Conservation (phyloP, 140 eudicot genomes). For the Senecio squalidus region DNA sequence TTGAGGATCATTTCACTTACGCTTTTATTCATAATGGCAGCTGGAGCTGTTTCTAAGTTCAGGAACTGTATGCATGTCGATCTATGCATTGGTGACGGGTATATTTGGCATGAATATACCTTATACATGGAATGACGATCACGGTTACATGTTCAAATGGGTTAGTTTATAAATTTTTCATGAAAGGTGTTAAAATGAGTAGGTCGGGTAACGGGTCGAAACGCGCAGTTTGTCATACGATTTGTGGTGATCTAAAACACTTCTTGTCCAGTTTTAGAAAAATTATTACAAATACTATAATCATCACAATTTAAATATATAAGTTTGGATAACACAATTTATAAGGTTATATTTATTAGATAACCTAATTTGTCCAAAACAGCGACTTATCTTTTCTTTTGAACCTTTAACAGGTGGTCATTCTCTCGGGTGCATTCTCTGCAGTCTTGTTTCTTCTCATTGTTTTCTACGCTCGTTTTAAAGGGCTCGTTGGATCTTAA, state of each 20-base stretch:
- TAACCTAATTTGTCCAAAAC: no score
- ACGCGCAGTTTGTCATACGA: neutral
- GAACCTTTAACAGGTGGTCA: conserved; percentile 58
- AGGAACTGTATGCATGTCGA: conserved; percentile 74
- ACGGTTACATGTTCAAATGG: conserved; percentile 90
- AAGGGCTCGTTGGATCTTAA: conserved; percentile 89
- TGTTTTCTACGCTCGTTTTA: conserved; percentile 65
- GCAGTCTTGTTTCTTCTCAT: conserved; percentile 42
- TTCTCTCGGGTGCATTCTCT: conserved; percentile 32
- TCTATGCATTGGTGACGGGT: conserved; percentile 69
- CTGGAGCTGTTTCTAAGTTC: conserved; percentile 85
- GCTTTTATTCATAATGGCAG: conserved; percentile 32
- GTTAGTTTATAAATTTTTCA: conserved; percentile 31
- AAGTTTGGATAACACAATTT: neutral
- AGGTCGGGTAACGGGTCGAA: conserved; percentile 4
- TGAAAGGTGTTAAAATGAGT: neutral
- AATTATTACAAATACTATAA: no score
- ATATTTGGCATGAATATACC: conserved; percentile 94
- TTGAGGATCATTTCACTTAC: neutral
- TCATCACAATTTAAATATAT: no score
- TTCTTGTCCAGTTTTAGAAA: neutral
- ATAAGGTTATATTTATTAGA: neutral
- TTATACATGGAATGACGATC: conserved; percentile 62
- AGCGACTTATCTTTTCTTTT: neutral
- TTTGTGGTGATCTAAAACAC: neutral